Evolutionary conservation across 1,284 basidiomycete genomes (phyloP), one percentile per base, ranked within the genome.

Genomic region (Ganoderma lingzhi): DNA sequence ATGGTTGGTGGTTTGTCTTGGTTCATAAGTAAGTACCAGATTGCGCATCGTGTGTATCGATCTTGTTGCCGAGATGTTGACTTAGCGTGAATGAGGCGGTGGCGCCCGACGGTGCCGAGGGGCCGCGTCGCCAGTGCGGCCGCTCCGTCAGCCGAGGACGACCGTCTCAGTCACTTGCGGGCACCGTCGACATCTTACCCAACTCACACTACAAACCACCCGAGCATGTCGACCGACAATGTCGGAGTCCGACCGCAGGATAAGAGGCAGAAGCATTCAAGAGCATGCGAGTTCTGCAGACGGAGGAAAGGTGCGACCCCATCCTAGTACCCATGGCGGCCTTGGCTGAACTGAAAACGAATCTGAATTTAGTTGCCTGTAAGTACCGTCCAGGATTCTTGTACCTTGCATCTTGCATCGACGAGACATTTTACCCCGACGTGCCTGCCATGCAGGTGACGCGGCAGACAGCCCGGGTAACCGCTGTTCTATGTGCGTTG

Each of bases 401-500:
- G 19, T 44, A 58, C 56, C 60, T 28, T 53, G 63, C 6, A 61
- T 59, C 42, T 28, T 17, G 58, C 42, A 17, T 41, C 28, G 35
- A 28, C 30, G 23, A 28, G 15, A 23, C 0, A 30, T 19, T 55
- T 55, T 15, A 28, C 14, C 28, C 15, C 12, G 53, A 17, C 8
- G 6, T 45, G 19, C 1, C 6, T 23, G 23, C 23, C 23, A 12
- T 39, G 3, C 39, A 80, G 78, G 78, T 64, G 78, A 80, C 71
- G 78, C 77, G n/a, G 75, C 73, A 2, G 74, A 76, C 56, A 91
- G 88, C 87, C 86, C 86, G 1, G 85, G 85, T 15, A 89, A 89
- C 68, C 82, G 84, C 65, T 96, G 95, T 77, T 91, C 93, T 0
- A 95, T 94, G 77, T 96, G 95, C 77, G 82, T 87, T 19, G 86